These are phyloP conservation scores for Mycena crocata DNA, from an alignment of 768 basidiomycete genomes.

Conservation along the genomic window DNA sequence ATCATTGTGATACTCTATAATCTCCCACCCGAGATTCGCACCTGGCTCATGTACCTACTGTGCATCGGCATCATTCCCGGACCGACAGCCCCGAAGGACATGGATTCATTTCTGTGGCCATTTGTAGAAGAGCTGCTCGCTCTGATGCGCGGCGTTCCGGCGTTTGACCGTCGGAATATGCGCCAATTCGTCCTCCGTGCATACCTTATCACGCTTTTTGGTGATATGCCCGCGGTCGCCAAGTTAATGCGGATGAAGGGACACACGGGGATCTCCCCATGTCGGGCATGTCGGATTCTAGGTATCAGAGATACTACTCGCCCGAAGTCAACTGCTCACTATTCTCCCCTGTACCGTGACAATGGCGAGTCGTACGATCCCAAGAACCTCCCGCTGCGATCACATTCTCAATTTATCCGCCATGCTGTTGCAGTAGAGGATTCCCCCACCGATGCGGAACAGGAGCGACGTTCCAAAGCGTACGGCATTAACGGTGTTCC, in stretches of 20 bases:
- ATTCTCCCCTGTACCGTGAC: constrained; percentile 2
- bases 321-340: not conserved
- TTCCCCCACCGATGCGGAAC: not conserved
- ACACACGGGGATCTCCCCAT: not conserved
- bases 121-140: constrained; percentile 40
- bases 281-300: not conserved
- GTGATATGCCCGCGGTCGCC: constrained; percentile 6
- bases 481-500: constrained; percentile 41
- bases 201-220: constrained; percentile 1
- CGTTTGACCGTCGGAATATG: constrained; percentile 9
- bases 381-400: not conserved
- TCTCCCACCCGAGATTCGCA: constrained; percentile 44
- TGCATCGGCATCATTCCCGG: constrained; percentile 47
- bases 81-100: constrained; percentile 37
- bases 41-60: constrained; percentile 41
- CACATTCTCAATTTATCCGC: constrained; percentile 6
- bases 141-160: constrained; percentile 4
- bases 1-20: constrained; percentile 43
- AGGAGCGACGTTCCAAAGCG: constrained; percentile 3
- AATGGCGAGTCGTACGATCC: constrained; percentile 20
- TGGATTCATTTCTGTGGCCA: constrained; percentile 47
- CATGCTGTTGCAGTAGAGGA: not conserved
- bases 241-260: constrained; percentile 17
- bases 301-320: not conserved
- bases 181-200: constrained; percentile 1